phyloP scores from a whole-genome alignment of 257 asterid species.

The Solanum sitiens region DNA sequence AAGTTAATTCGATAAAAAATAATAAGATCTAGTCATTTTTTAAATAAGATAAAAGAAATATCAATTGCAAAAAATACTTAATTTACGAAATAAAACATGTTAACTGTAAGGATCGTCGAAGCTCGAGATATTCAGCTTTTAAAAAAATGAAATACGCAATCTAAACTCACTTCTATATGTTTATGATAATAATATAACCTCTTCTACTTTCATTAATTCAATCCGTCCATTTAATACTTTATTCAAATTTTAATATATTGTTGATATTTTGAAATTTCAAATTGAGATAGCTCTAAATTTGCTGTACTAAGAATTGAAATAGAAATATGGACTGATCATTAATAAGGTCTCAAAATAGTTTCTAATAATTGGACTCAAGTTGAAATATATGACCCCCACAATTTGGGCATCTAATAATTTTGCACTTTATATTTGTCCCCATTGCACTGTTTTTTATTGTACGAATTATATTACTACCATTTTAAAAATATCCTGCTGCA shows the following conservation, averaged over 20 bases:
- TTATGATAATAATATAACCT: no score
- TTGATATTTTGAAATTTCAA: not conserved
- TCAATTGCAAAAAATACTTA: not conserved
- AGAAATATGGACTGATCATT: not conserved
- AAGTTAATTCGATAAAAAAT: not conserved
- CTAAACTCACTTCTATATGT: not conserved
- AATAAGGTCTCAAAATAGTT: not conserved
- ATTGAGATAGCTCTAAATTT: not conserved
- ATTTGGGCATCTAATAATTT: not conserved
- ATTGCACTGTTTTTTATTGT: not conserved
- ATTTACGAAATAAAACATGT: no score
- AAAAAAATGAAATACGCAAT: not conserved
- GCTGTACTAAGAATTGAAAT: not conserved
- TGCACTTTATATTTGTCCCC: not conserved
- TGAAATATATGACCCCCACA: not conserved
- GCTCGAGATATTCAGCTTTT: not conserved
- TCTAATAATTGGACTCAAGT: not conserved
- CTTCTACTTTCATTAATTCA: not conserved
- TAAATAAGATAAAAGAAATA: no score
- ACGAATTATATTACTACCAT: not conserved
- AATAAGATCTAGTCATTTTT: not conserved
- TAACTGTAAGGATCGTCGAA: not conserved
- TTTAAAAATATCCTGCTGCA: not conserved
- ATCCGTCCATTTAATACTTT: accelerated
- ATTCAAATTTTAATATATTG: not conserved